Conservation (phyloP, 169 alveolate species). For the Babesia ovis region DNA sequence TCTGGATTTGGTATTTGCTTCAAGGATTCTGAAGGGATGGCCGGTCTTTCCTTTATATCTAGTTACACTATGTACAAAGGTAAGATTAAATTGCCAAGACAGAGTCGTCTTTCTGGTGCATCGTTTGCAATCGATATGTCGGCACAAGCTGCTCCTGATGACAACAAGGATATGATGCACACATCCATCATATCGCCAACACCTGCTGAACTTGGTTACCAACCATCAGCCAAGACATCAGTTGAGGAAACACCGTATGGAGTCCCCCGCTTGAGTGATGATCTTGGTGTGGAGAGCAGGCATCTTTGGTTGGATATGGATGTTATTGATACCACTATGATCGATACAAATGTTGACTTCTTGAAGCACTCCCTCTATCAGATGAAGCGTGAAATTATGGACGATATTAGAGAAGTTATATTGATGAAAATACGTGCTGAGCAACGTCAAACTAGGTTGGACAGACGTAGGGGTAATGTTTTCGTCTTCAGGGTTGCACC, state of each 20-base stretch:
- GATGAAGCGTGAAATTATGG: conserved; percentile 86
- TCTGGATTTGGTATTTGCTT: conserved; percentile 3
- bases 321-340: conserved; percentile 87
- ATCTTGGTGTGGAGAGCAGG: conserved; percentile 32
- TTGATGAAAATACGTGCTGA: conserved; percentile 82
- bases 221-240: not conserved
- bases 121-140: conserved; percentile 10
- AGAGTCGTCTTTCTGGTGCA: conserved; percentile 2
- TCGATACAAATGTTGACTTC: conserved; percentile 84
- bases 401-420: conserved; percentile 84
- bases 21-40: not conserved
- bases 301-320: conserved; percentile 85
- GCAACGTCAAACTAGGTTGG: conserved; percentile 83
- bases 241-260: not conserved
- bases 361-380: conserved; percentile 85
- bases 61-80: conserved; percentile 27
- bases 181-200: conserved; percentile 20
- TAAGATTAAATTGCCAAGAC: conserved; percentile 1
- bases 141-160: not conserved
- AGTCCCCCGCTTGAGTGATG: conserved; percentile 16
- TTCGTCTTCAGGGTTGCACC: conserved; percentile 85
- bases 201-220: not conserved
- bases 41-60: conserved; percentile 10
- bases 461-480: conserved; percentile 86
- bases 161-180: conserved; percentile 13